These are phyloP conservation scores for Brettanomyces bruxellensis DNA, from an alignment of 805 yeast species.

Conservation along the genomic window DNA sequence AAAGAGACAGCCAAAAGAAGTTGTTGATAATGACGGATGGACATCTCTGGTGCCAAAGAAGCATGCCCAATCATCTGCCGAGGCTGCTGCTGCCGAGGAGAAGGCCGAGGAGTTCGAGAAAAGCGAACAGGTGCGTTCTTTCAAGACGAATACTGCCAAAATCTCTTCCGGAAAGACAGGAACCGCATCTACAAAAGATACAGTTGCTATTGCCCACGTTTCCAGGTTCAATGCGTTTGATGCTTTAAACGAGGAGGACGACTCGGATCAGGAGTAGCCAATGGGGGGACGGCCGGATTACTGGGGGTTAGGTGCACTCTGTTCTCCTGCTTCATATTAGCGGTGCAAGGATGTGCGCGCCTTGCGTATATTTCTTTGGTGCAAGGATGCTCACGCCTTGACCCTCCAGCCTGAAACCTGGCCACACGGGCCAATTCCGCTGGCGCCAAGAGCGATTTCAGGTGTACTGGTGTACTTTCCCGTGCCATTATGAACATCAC, in stretches of 20 bases:
- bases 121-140: conserved; percentile 36
- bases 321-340: too few species aligned
- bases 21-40: conserved; percentile 79
- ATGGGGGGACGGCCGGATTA: background rate
- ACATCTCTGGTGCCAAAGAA: conserved; percentile 44
- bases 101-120: conserved; percentile 34
- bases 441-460: too few species aligned
- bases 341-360: too few species aligned
- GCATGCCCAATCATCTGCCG: conserved; percentile 26
- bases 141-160: conserved; percentile 65
- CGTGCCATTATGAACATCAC: too few species aligned
- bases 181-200: conserved; percentile 57
- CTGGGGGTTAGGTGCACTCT: too few species aligned
- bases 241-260: conserved; percentile 58
- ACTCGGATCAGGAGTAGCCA: conserved; percentile 7
- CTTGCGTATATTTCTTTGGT: too few species aligned
- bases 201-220: conserved; percentile 57
- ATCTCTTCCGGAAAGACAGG: conserved; percentile 62
- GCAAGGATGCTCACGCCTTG: too few species aligned
- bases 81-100: conserved; percentile 22
- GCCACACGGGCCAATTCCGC: too few species aligned
- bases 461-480: too few species aligned
- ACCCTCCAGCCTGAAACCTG: too few species aligned
- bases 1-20: conserved; percentile 37
- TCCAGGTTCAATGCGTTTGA: conserved; percentile 73